Evolutionary conservation across 495 filamentous ascomycete species (phyloP).

Genomic region (Friedmanniomyces simplex): DNA sequence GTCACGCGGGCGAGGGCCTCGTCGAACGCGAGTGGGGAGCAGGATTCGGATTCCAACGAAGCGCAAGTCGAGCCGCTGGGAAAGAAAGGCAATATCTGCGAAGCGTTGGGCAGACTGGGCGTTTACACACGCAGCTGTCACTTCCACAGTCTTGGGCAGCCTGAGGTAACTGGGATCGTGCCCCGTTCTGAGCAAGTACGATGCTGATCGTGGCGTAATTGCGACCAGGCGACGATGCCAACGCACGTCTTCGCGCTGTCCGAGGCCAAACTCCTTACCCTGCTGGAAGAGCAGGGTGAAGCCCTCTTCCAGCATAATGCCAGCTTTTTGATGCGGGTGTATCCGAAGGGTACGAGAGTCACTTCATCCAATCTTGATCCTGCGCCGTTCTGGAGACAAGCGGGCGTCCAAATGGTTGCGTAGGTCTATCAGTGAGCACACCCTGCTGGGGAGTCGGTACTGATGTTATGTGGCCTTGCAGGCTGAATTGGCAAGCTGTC

Average conservation of each 20-base stretch:
- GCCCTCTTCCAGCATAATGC: slow-evolving; percentile 74
- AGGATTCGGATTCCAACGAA: slow-evolving; percentile 10
- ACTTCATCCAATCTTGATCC: slow-evolving; percentile 80
- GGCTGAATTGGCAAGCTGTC: slow-evolving; percentile 81
- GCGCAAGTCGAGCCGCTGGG: slow-evolving; percentile 17
- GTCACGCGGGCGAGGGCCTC: no score
- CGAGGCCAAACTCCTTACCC: slow-evolving; percentile 62
- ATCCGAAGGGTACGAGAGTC: slow-evolving; percentile 73
- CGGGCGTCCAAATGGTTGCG: slow-evolving; percentile 74
- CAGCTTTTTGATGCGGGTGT: slow-evolving; percentile 76
- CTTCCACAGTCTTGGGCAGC: slow-evolving; percentile 58
- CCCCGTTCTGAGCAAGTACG: no score
- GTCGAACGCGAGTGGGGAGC: background rate
- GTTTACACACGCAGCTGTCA: slow-evolving; percentile 74
- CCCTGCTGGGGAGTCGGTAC: no score
- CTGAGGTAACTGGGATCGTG: no score
- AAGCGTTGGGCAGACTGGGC: slow-evolving; percentile 60
- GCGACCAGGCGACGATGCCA: slow-evolving; percentile 49
- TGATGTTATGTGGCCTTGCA: no score
- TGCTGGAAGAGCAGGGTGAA: slow-evolving; percentile 49
- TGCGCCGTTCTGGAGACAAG: slow-evolving; percentile 71
- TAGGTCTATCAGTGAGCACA: no score
- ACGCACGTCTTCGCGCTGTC: slow-evolving; percentile 82
- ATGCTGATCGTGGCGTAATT: no score
- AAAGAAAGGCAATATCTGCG: slow-evolving; percentile 62